Base-by-base conservation (phyloP, 371 early-diverging fungal genomes). In the Mortierella sp. region DNA sequence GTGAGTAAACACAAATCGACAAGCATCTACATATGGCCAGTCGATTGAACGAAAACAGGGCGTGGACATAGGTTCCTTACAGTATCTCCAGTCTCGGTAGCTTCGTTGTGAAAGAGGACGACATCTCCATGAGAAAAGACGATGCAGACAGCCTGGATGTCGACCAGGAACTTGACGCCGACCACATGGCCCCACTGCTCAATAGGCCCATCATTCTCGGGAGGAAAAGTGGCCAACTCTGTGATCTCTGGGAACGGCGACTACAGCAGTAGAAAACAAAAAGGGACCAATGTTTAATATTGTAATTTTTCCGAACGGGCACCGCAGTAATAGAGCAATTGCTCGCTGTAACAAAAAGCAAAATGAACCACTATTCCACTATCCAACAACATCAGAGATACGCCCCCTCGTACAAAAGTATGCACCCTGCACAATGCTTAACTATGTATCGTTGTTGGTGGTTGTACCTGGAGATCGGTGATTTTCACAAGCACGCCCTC, bases 121-220 rank as follows among this genome's bases (percentile, higher is more conserved):
- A 96, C 94, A 79, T 94, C 94, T 40, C 96, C 96, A 71, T 89
- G 85, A 14, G 76, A 80, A 61, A 92, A 87, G 63, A 90, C 90
- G 11, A 95, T 75, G 79, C 93, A 96, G 29, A 90, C 81, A 2
- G 91, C 88, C 83, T 94, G 92, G 5, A 84, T 85, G 63, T 96
- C 95, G 9, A 91, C 85, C 52, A 95, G 77, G 70, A 86, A 93
- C 48, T 89, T 88, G 55, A 94, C 87, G 14, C 85, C 89, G 16
- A 91, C 88, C 66, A 92, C 87, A 14, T 73, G 67, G 39, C 78
- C 83, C 83, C 83, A 83, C 10, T 73, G 75, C 14, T 83, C 83
- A 45, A 73, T 68, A 70, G 75, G 50, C 22, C 70, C 75, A 48
- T 83, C 83, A 43, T 83, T 78, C 64, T 83, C 79, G 1, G 83